phyloP scores from a whole-genome alignment of 805 yeast species.

The Candida alai region DNA sequence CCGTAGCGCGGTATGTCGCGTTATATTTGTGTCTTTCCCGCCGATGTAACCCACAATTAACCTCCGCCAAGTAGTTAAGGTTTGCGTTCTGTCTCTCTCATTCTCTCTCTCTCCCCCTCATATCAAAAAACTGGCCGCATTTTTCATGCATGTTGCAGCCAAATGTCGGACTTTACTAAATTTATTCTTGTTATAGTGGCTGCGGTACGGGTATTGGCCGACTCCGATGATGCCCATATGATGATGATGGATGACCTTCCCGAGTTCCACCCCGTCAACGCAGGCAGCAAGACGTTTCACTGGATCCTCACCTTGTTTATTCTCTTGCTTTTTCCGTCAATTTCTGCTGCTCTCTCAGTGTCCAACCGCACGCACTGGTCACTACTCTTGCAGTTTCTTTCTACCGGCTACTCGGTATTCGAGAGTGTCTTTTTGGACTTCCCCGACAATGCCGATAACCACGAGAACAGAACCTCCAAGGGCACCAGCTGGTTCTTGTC shows the following conservation, averaged over 20 bases:
- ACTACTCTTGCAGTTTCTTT: conserved; percentile 42
- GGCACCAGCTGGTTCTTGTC: conserved; percentile 67
- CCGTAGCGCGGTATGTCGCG: too few relatives aligned
- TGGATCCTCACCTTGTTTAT: conserved; percentile 53
- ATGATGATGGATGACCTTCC: conserved; percentile 22
- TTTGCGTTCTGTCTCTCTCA: too few relatives aligned
- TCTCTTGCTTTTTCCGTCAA: conserved; percentile 52
- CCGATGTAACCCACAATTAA: too few relatives aligned
- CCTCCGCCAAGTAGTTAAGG: too few relatives aligned
- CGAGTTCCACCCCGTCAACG: conserved; percentile 44
- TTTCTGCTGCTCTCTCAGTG: conserved; percentile 51
- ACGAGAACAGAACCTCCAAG: conserved; percentile 63
- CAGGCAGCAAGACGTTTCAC: conserved; percentile 56
- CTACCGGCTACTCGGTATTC: conserved; percentile 48
- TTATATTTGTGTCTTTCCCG: too few relatives aligned
- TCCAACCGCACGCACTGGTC: conserved; percentile 48
- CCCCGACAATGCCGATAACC: conserved; percentile 56
- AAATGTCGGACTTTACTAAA: too few relatives aligned
- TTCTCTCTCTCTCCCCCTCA: too few relatives aligned
- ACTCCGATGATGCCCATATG: conserved; percentile 8
- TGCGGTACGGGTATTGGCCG: too few relatives aligned
- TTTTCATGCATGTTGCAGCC: too few relatives aligned
- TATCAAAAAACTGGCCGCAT: too few relatives aligned
- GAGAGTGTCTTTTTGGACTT: conserved; percentile 59
- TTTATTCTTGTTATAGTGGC: too few relatives aligned